phyloP scores from a whole-genome alignment of 495 filamentous ascomycete species.

The Neurospora tetrasperma region DNA sequence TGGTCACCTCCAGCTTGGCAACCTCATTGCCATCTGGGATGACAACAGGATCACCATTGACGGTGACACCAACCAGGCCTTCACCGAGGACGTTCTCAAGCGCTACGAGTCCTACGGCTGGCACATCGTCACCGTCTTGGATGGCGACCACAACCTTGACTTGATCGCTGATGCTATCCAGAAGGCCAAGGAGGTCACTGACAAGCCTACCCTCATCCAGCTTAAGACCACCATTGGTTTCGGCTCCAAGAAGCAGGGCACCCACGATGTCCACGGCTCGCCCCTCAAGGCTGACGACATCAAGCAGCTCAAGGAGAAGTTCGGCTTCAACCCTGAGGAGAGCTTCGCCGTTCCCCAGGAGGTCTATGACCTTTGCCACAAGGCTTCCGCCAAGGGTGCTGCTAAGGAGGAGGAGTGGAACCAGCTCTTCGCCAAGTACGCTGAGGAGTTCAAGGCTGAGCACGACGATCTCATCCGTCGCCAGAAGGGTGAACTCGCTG shows the following conservation, averaged over 20 bases:
- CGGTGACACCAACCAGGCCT: constrained; percentile 87
- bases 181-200: constrained; percentile 72
- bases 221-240: constrained; percentile 97
- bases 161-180: constrained; percentile 82
- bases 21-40: constrained; percentile 93
- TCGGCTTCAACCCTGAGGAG: constrained; percentile 93
- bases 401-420: constrained; percentile 94
- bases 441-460: constrained; percentile 61
- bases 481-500: constrained; percentile 72
- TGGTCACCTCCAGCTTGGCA: constrained; percentile 94
- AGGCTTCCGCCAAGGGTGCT: constrained; percentile 73
- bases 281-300: constrained; percentile 90
- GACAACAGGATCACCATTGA: constrained; percentile 95
- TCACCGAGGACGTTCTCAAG: constrained; percentile 95
- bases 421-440: constrained; percentile 81
- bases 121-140: constrained; percentile 77
- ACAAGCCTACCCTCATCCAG: constrained; percentile 97
- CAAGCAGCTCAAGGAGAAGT: constrained; percentile 80
- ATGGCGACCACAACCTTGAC: constrained; percentile 85
- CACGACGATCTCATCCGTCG: constrained; percentile 73
- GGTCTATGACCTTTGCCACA: constrained; percentile 84
- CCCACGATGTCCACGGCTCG: constrained; percentile 89
- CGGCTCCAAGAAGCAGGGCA: constrained; percentile 88
- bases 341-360: constrained; percentile 87
- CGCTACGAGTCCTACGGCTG: constrained; percentile 97